Evolutionary conservation across 306 rosid genomes (phyloP), one percentile per base, ranked within the genome.

Genomic region (Begonia masoniana): DNA sequence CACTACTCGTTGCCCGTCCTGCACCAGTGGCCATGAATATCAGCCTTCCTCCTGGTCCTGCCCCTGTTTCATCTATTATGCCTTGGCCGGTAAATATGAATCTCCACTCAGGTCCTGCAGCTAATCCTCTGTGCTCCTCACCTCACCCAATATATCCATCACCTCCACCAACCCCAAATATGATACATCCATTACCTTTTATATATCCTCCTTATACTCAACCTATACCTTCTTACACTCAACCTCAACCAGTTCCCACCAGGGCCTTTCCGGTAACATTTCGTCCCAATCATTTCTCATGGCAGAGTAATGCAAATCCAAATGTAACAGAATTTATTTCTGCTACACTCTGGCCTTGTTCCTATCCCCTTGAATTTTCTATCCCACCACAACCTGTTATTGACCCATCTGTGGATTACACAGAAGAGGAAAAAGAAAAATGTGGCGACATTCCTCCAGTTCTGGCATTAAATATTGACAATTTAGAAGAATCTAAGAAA

Each of bases 51-150:
- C 68, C 84, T 48, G 83, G 79, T 58, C 80, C 85, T 6, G 84
- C 76, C 59, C 51, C 76, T 50, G 64, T 77, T 70, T 81, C 86
- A 54, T 51, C 80, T 52, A 72, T 88, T 62, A 81, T 77, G 15
- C 92, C 82, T 59, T 86, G 96, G 99, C 83, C 86, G 7, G 72
- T 83, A 72, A 83, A 86, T 78, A 79, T 92, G 83, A 83, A 91
- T 71, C 76, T 83, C 57, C 97, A 83, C 63, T 81, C 88, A 14
- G 82, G 94, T 35, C 79, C 85, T 39, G 66, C 85, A 15, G 83
- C 72, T 60, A 70, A 51, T 69, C 87, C 88, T 54, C 68, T 84
- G 76, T 77, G 88, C 78, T 79, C 97, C 47, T 81, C 99, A 62
- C 88, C 96, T 51, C 99, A 86, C 68, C 96, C 83, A 52, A 78